A percentile compares a stretch with the other conserved stretches of the same genome.
Conservation (phyloP, 805 yeast genomes). For the Wickerhamomyces rabaulensis region DNA sequence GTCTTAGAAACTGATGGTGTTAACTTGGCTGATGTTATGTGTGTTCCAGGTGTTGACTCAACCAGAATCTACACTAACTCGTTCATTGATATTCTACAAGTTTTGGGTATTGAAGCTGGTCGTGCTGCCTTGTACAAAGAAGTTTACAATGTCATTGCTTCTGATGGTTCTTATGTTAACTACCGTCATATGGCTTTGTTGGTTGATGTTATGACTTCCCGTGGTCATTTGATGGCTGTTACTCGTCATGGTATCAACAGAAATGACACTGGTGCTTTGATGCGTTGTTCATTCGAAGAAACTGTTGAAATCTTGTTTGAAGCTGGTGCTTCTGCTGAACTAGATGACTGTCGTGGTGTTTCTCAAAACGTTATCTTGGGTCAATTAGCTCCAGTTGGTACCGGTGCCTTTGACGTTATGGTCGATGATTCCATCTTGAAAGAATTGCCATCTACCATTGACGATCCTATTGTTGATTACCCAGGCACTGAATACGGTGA, state of each 20-base stretch:
- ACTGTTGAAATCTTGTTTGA: conserved; percentile 96
- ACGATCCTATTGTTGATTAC: conserved; percentile 35
- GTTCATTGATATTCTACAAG: conserved; percentile 91
- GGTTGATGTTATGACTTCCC: conserved; percentile 97
- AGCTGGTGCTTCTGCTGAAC: conserved; percentile 97
- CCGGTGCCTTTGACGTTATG: conserved; percentile 95
- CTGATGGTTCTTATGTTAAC: conserved; percentile 99
- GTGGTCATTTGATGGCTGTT: conserved; percentile 97
- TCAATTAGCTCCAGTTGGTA: conserved; percentile 97
- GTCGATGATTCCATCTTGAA: conserved; percentile 85
- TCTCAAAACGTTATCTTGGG: conserved; percentile 97
- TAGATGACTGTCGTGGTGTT: conserved; percentile 97
- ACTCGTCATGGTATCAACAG: conserved; percentile 99
- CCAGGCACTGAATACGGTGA: conserved; percentile 35
- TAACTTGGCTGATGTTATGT: conserved; percentile 89
- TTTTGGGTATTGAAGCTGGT: conserved; percentile 97
- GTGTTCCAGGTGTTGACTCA: conserved; percentile 92
- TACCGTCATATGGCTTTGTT: conserved; percentile 97
- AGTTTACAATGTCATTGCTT: conserved; percentile 94
- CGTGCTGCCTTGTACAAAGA: conserved; percentile 91
- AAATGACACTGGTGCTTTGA: conserved; percentile 96
- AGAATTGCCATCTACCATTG: conserved; percentile 30
- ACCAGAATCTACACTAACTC: conserved; percentile 91
- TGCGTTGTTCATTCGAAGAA: conserved; percentile 99
- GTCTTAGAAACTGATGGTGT: conserved; percentile 98